phyloP scores from a whole-genome alignment of 768 basidiomycete species.

The Suillus sp. region DNA sequence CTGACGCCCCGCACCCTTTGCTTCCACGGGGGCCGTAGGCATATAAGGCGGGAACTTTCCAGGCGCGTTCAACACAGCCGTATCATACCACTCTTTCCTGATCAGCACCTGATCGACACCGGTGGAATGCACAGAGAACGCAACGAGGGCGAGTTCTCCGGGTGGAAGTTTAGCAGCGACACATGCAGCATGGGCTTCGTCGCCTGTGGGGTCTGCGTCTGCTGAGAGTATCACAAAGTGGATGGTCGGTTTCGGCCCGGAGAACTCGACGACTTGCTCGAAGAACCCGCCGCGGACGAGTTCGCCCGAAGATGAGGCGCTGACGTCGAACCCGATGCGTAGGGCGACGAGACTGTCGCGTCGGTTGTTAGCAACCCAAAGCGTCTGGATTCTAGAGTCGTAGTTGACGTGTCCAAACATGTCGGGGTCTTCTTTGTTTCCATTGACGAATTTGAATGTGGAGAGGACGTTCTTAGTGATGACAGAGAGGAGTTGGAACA shows the following conservation, averaged over 20 bases:
- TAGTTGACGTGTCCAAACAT: slow-evolving; percentile 91
- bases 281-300: slow-evolving; percentile 67
- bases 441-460: slow-evolving; percentile 77
- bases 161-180: slow-evolving; percentile 77
- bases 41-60: slow-evolving; percentile 63
- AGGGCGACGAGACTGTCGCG: slow-evolving; percentile 84
- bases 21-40: slow-evolving; percentile 22
- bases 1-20: slow-evolving; percentile 27
- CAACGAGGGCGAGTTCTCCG: slow-evolving; percentile 78
- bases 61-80: slow-evolving; percentile 54
- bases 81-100: slow-evolving; percentile 82
- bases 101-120: slow-evolving; percentile 89
- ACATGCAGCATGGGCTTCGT: slow-evolving; percentile 83
- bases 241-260: slow-evolving; percentile 81
- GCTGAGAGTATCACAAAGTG: slow-evolving; percentile 88
- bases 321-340: slow-evolving; percentile 66
- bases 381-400: slow-evolving; percentile 80
- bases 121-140: slow-evolving; percentile 87
- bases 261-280: slow-evolving; percentile 83
- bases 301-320: slow-evolving; percentile 54
- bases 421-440: slow-evolving; percentile 67
- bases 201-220: slow-evolving; percentile 80
- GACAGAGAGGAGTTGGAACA: slow-evolving; percentile 81
- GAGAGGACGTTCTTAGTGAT: slow-evolving; percentile 74
- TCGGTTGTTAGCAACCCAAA: slow-evolving; percentile 87